Evolutionary conservation across 352 stramenopile genomes (phyloP), one percentile per base, ranked within the genome.

Genomic region (Globisporangium cylindrosporum): DNA sequence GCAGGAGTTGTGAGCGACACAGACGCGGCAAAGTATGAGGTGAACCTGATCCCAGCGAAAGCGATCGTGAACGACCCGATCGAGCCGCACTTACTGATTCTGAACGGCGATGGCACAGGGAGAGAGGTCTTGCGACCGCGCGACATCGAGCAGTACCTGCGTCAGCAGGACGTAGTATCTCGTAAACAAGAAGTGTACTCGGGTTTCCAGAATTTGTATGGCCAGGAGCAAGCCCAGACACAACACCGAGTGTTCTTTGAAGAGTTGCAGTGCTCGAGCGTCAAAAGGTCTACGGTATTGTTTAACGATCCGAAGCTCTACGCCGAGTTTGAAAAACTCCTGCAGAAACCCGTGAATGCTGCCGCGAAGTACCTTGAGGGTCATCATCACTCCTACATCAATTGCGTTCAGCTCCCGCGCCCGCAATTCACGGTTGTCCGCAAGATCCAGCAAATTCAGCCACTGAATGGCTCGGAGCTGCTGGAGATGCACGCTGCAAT

Each of bases 51-150:
- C 32, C 75, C 76, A 22, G 82, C 80, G 7, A 74, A 74, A 67
- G 80, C 84, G 27, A 79, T 91, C 10, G 88, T 92, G 62, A 93
- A 90, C 54, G 80, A 93, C 34, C 85, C 85, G 1, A 92, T 95
- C 12, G 69, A 91, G 59, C 88, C 88, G 18, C 78, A 86, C 48
- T 34, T 93, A 57, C 84, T 95, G 34, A 51, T 93, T 51, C 69
- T 95, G 18, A 75, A 89, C n/a, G 88, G 88, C 38, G 81, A 95
- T 61, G 88, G 88, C 9, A 91, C 82, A 0, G 88, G 81, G 1
- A 24, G 67, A 1, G 88, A 95, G 59, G 63, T 93, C 10, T 34
- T 93, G 53, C 72, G 80, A 60, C 82, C 83, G 14, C 72, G 58
- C 4, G 87, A 94, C 41, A 67, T 80, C 25, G 65, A 57, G 5